Evolutionary conservation across 1,139 yeast species (phyloP).

Genomic region (Meyerozyma smithsonii): DNA sequence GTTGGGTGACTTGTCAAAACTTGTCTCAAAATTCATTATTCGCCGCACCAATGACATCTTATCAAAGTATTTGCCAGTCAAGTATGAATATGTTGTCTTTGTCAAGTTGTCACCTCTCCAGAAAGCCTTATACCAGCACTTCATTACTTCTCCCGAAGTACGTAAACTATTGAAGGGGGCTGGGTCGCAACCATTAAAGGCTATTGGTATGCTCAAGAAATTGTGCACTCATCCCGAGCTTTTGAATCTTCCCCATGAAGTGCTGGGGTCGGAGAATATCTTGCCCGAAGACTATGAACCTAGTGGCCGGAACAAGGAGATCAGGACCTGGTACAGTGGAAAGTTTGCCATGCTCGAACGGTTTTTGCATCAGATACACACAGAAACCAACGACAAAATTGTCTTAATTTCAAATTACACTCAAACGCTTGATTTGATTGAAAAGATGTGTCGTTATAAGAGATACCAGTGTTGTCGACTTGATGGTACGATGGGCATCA

Average conservation of each 20-base stretch:
- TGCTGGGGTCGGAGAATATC: conserved; percentile 59
- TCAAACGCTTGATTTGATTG: conserved; percentile 87
- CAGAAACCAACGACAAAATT: conserved; percentile 88
- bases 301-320: conserved; percentile 45
- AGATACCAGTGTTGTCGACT: conserved; percentile 77
- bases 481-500: conserved; percentile 90
- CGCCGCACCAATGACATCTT: conserved; percentile 93
- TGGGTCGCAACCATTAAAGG: conserved; percentile 83
- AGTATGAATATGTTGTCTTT: conserved; percentile 93
- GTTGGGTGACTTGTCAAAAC: conserved; percentile 60
- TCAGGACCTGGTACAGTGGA: conserved; percentile 57
- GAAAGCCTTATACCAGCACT: conserved; percentile 61
- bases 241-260: conserved; percentile 67
- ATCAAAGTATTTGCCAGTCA: conserved; percentile 89
- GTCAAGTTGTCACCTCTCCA: conserved; percentile 83
- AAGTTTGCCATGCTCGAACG: conserved; percentile 66
- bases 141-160: conserved; percentile 78
- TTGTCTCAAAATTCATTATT: conserved; percentile 87
- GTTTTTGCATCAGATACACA: conserved; percentile 69
- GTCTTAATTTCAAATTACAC: conserved; percentile 93
- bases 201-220: conserved; percentile 84
- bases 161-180: conserved; percentile 62
- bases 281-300: conserved; percentile 73
- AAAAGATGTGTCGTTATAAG: conserved; percentile 70
- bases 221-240: conserved; percentile 92